phyloP scores from a whole-genome alignment of 495 filamentous ascomycete species.

The Thozetella sp. region DNA sequence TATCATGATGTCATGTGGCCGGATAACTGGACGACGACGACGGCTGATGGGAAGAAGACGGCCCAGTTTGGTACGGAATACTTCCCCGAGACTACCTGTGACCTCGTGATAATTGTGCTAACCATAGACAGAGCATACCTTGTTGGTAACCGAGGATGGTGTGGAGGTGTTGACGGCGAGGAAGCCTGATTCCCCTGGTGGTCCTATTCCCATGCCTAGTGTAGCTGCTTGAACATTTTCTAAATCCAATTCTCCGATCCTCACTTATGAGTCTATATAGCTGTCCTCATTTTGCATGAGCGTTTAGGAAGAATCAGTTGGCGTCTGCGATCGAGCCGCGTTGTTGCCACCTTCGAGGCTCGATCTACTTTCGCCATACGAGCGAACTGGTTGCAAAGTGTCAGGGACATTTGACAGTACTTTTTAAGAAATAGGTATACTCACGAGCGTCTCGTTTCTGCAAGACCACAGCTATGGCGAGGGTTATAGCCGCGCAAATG shows the following conservation, averaged over 20 bases:
- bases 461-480: not conserved
- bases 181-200: conserved; percentile 79
- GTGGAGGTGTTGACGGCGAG: conserved; percentile 93
- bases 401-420: too few species aligned
- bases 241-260: too few species aligned
- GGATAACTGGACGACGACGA: conserved; percentile 88
- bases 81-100: too few species aligned
- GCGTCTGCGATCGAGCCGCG: too few species aligned
- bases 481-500: not conserved
- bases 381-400: too few species aligned
- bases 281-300: too few species aligned
- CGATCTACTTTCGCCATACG: too few species aligned
- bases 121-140: conserved; percentile 96
- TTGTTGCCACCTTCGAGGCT: too few species aligned
- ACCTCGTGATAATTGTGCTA: not conserved
- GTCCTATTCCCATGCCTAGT: conserved; percentile 69
- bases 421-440: too few species aligned
- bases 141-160: conserved; percentile 90
- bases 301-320: too few species aligned
- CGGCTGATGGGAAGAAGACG: conserved; percentile 77
- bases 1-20: conserved; percentile 86
- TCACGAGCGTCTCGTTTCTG: not conserved
- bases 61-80: conserved; percentile 77
- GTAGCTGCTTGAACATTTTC: too few species aligned
- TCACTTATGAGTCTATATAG: too few species aligned